phyloP scores from a whole-genome alignment of 495 filamentous ascomycete genomes.

The Diplogelasinospora grovesii region DNA sequence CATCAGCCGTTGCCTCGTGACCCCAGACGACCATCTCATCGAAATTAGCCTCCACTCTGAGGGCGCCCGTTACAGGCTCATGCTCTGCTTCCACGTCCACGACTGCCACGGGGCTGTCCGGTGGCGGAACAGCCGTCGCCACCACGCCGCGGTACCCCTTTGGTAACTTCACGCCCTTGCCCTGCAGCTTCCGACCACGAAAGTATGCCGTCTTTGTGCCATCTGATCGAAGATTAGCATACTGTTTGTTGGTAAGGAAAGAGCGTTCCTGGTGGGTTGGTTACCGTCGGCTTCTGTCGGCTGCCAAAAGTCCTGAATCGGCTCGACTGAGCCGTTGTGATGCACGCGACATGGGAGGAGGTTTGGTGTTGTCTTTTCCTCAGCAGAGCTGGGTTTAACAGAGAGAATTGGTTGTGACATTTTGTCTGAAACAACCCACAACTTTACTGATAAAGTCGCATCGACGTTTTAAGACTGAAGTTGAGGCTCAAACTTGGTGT shows the following conservation, averaged over 20 bases:
- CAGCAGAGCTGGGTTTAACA: constrained; percentile 7
- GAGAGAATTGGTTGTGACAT: constrained; percentile 26
- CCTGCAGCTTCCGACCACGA: constrained; percentile 74
- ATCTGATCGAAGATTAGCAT: constrained; percentile 19
- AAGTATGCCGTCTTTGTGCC: constrained; percentile 61
- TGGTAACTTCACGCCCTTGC: constrained; percentile 60
- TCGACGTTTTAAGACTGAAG: too few relatives aligned
- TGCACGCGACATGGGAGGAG: constrained; percentile 80
- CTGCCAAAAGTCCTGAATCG: constrained; percentile 65
- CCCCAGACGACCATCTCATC: constrained; percentile 77
- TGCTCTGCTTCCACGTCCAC: constrained; percentile 22
- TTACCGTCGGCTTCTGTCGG: constrained; percentile 37
- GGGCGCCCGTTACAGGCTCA: constrained; percentile 38
- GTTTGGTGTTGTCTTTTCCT: constrained; percentile 58
- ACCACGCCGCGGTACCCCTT: constrained; percentile 64
- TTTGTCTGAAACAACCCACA: too few relatives aligned
- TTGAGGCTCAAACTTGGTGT: too few relatives aligned
- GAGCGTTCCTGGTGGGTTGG: too few relatives aligned
- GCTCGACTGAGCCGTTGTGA: constrained; percentile 65
- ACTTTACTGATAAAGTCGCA: too few relatives aligned
- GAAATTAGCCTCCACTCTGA: constrained; percentile 64
- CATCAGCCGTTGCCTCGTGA: constrained; percentile 54
- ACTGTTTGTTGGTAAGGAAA: neutral
- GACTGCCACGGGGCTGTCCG: constrained; percentile 34
- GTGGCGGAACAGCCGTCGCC: constrained; percentile 11